A percentile compares a stretch with the other conserved stretches of the same genome.
These are phyloP conservation scores for Penicillium palitans DNA, from an alignment of 2,329 filamentous ascomycete species.

Conservation along the genomic window DNA sequence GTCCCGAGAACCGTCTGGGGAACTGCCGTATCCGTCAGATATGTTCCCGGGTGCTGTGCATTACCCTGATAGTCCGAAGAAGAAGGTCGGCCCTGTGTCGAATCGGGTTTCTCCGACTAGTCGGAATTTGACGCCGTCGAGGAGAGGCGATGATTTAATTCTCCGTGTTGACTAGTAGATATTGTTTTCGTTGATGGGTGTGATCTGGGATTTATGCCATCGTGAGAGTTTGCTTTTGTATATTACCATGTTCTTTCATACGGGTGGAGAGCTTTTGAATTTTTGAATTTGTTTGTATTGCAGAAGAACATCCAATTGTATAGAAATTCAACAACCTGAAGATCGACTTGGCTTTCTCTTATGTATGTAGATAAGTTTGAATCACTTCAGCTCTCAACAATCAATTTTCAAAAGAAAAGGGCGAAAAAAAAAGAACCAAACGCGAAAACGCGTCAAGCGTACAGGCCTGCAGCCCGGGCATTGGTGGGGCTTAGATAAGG, in stretches of 20 bases:
- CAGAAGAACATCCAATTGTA: neutral
- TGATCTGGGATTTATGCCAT: neutral
- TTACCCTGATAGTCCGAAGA: slow-evolving; percentile 27
- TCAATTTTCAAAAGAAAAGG: neutral
- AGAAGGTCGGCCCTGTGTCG: slow-evolving; percentile 12
- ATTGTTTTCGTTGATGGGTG: neutral
- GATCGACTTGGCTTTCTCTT: neutral
- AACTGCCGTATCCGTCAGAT: slow-evolving; percentile 26
- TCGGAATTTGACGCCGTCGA: slow-evolving; percentile 35
- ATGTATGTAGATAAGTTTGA: neutral
- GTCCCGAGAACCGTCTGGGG: neutral
- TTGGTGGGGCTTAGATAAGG: slow-evolving; percentile 8
- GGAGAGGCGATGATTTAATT: slow-evolving; percentile 34
- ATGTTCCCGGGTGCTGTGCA: slow-evolving; percentile 9
- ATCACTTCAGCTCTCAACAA: neutral
- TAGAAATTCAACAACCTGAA: neutral
- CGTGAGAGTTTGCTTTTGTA: neutral
- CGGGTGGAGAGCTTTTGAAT: neutral
- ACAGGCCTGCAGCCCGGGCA: neutral
- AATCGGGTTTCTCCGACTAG: slow-evolving; percentile 23
- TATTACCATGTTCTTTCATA: neutral
- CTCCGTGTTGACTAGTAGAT: slow-evolving; percentile 32
- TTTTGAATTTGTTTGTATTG: neutral
- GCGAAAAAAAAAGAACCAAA: too few relatives aligned
- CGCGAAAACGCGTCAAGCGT: neutral